phyloP scores from a whole-genome alignment of 1,284 basidiomycete species.

The Fomitopsis palustris region DNA sequence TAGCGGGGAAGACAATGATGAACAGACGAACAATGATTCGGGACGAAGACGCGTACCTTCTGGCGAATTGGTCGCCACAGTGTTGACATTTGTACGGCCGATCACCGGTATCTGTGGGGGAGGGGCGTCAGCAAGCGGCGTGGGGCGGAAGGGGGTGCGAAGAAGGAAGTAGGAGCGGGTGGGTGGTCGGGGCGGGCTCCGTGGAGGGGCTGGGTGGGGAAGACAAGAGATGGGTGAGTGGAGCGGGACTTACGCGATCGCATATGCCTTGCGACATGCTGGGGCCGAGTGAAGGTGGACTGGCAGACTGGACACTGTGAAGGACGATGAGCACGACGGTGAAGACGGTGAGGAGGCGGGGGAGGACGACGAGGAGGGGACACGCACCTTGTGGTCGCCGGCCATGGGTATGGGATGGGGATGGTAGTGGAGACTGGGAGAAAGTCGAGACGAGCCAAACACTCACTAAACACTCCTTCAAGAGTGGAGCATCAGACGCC shows the following conservation, averaged over 20 bases:
- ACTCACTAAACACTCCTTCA: slow-evolving; percentile 1
- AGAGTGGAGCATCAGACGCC: not conserved
- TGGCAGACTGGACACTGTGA: slow-evolving; percentile 71
- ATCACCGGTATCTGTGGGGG: slow-evolving; percentile 78
- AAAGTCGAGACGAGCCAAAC: not conserved
- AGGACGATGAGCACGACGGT: slow-evolving; percentile 7
- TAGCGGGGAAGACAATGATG: slow-evolving; percentile 25
- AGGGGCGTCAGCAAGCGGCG: slow-evolving; percentile 13
- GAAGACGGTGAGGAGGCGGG: slow-evolving; percentile 7
- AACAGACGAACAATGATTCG: slow-evolving; percentile 1
- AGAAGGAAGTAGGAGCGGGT: slow-evolving; percentile 8
- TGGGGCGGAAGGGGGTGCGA: slow-evolving; percentile 8
- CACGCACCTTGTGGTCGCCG: slow-evolving; percentile 35
- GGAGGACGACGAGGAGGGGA: slow-evolving; percentile 7
- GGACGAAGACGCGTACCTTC: slow-evolving; percentile 51
- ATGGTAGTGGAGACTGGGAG: slow-evolving; percentile 8
- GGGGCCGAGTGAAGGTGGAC: slow-evolving; percentile 84
- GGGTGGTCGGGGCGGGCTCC: slow-evolving; percentile 11
- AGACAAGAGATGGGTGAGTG: slow-evolving; percentile 8
- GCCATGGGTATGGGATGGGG: slow-evolving; percentile 25
- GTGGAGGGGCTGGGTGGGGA: slow-evolving; percentile 9
- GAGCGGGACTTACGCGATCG: slow-evolving; percentile 67
- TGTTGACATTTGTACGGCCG: slow-evolving; percentile 87
- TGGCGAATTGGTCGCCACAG: slow-evolving; percentile 86
- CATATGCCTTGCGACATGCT: slow-evolving; percentile 89